Evolutionary conservation across 805 yeast genomes (phyloP).

Genomic region (Yamadazyma akitaensis): DNA sequence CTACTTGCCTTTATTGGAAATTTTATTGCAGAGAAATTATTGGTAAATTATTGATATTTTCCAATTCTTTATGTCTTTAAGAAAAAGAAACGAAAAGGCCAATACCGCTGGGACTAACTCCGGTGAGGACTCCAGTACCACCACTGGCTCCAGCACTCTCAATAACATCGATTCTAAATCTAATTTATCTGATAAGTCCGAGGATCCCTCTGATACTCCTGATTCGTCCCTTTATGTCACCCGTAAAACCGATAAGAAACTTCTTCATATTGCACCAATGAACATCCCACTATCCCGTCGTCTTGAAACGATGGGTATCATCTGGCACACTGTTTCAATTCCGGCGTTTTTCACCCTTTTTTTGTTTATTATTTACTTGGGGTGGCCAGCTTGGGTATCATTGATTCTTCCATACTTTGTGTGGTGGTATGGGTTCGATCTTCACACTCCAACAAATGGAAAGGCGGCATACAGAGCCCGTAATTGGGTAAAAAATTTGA

Average conservation of each 20-base stretch:
- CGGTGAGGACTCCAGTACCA: neutral
- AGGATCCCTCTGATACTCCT: neutral
- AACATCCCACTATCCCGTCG: slow-evolving; percentile 55
- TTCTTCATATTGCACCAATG: slow-evolving; percentile 50
- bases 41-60: neutral
- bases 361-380: slow-evolving; percentile 43
- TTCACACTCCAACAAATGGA: slow-evolving; percentile 75
- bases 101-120: neutral
- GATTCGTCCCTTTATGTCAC: neutral
- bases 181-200: neutral
- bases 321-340: slow-evolving; percentile 72
- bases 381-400: slow-evolving; percentile 68
- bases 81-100: neutral
- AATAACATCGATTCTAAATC: neutral
- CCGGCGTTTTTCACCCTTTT: slow-evolving; percentile 56
- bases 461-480: slow-evolving; percentile 57
- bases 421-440: slow-evolving; percentile 53
- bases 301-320: slow-evolving; percentile 62
- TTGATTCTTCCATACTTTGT: slow-evolving; percentile 57
- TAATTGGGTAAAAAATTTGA: slow-evolving; percentile 50
- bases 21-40: no score
- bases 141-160: neutral
- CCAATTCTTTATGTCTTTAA: neutral
- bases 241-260: slow-evolving; percentile 1
- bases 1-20: neutral